A percentile compares a stretch with the other conserved stretches of the same genome.
These are phyloP conservation scores for Solanum commersonii DNA, from an alignment of 257 asterid species.

Conservation along the genomic window DNA sequence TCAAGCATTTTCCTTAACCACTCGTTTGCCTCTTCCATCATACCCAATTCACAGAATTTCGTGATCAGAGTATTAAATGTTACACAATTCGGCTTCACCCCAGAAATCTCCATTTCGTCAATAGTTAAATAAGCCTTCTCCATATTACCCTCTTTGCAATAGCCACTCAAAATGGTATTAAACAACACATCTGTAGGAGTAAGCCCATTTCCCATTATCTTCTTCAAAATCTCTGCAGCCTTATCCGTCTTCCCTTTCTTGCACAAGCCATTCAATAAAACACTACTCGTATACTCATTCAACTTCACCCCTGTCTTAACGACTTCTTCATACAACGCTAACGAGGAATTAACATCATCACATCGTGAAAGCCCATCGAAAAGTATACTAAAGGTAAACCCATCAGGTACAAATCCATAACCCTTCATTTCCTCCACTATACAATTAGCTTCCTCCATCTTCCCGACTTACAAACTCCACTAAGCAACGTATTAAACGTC, in stretches of 20 bases:
- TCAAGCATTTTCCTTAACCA: slow-evolving; percentile 48
- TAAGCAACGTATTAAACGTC: slow-evolving; percentile 59
- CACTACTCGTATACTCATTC: slow-evolving; percentile 35
- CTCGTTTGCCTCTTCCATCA: slow-evolving; percentile 51
- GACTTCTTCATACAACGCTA: slow-evolving; percentile 46
- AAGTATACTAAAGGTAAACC: slow-evolving; percentile 50
- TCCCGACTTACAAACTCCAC: slow-evolving; percentile 62
- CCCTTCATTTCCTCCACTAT: slow-evolving; percentile 54
- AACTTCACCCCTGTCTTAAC: slow-evolving; percentile 36
- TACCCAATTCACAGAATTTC: slow-evolving; percentile 37
- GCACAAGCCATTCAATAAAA: slow-evolving; percentile 57
- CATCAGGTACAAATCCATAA: slow-evolving; percentile 58
- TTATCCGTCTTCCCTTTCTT: slow-evolving; percentile 43
- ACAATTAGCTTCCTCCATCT: slow-evolving; percentile 47
- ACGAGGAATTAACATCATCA: slow-evolving; percentile 45
- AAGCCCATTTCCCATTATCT: slow-evolving; percentile 39
- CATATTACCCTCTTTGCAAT: slow-evolving; percentile 43
- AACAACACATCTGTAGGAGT: slow-evolving; percentile 45
- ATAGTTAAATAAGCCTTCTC: slow-evolving; percentile 40
- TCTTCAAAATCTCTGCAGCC: slow-evolving; percentile 44
- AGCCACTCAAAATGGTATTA: slow-evolving; percentile 56
- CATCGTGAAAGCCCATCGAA: slow-evolving; percentile 50
- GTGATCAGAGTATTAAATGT: slow-evolving; percentile 53
- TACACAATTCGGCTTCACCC: slow-evolving; percentile 47
- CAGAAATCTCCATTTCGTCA: slow-evolving; percentile 46